Conservation (phyloP, 139 green algal species). For the Diplosphaera chodatii region DNA sequence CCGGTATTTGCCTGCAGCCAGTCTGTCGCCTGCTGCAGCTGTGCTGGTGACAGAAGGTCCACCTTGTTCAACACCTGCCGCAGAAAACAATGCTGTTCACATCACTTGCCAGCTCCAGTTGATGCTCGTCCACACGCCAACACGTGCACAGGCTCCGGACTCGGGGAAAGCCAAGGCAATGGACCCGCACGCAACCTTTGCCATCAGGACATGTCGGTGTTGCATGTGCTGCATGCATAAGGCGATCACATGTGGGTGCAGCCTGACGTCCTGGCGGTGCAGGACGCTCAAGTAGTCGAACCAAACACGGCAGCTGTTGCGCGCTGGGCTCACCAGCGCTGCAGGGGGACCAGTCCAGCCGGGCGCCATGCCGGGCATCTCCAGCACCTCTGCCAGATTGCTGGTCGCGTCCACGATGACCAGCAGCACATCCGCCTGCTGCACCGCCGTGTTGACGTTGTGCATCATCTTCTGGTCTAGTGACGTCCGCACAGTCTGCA, state of each 20-base stretch:
- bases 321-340: slow-evolving; percentile 41
- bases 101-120: too few relatives aligned
- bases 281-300: too few relatives aligned
- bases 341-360: slow-evolving; percentile 62
- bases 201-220: too few relatives aligned
- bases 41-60: slow-evolving; percentile 47
- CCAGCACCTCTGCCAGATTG: slow-evolving; percentile 44
- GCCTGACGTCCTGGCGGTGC: too few relatives aligned
- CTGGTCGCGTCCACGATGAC: slow-evolving; percentile 64
- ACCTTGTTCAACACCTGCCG: slow-evolving; percentile 62
- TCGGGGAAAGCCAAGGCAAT: too few relatives aligned
- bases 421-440: slow-evolving; percentile 77
- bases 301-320: too few relatives aligned
- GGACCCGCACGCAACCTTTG: too few relatives aligned
- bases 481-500: slow-evolving; percentile 55
- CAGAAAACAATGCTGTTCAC: background rate
- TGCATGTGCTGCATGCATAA: too few relatives aligned
- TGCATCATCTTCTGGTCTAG: slow-evolving; percentile 93
- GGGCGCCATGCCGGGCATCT: slow-evolving; percentile 64
- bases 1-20: slow-evolving; percentile 38
- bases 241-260: too few relatives aligned
- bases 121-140: too few relatives aligned
- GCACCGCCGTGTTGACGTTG: slow-evolving; percentile 60
- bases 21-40: slow-evolving; percentile 31
- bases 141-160: too few relatives aligned